phyloP scores from a whole-genome alignment of 768 basidiomycete species.

The Roridomyces roridus region DNA sequence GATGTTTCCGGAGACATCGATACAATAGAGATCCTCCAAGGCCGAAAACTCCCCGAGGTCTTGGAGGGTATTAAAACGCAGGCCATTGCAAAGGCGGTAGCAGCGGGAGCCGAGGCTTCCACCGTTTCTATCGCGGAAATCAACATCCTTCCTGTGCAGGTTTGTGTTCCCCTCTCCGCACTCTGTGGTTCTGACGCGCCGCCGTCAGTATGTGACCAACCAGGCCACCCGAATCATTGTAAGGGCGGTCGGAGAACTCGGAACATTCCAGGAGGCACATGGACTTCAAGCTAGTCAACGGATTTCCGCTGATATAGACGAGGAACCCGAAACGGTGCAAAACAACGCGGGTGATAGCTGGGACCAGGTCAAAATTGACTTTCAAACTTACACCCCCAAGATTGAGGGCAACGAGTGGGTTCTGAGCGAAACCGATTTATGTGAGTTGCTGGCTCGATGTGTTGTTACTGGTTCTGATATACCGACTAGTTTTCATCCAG shows the following conservation, averaged over 20 bases:
- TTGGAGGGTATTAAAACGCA: constrained; percentile 41
- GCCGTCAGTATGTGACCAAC: constrained; percentile 53
- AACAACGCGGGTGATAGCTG: not conserved
- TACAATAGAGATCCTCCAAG: constrained; percentile 47
- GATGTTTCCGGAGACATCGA: constrained; percentile 53
- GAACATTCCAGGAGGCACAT: constrained; percentile 11
- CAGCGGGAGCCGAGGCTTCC: constrained; percentile 49
- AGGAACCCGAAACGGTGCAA: constrained; percentile 22
- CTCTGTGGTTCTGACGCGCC: constrained; percentile 3
- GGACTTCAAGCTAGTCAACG: constrained; percentile 16
- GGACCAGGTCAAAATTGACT: constrained; percentile 29
- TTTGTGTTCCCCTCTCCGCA: constrained; percentile 12
- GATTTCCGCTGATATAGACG: constrained; percentile 18
- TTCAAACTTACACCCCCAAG: constrained; percentile 39
- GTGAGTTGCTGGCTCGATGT: constrained; percentile 23
- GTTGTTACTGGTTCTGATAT: not conserved
- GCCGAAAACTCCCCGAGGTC: constrained; percentile 37
- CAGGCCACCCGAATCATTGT: constrained; percentile 61
- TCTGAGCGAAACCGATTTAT: constrained; percentile 51
- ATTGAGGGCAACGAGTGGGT: constrained; percentile 51
- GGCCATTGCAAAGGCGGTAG: constrained; percentile 51
- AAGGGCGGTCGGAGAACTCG: constrained; percentile 63
- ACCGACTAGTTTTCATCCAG: constrained; percentile 56
- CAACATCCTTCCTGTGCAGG: constrained; percentile 59
- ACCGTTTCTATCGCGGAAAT: constrained; percentile 61